Base-by-base conservation (phyloP, 2,329 filamentous ascomycete species). In the Paraphoma sp. region DNA sequence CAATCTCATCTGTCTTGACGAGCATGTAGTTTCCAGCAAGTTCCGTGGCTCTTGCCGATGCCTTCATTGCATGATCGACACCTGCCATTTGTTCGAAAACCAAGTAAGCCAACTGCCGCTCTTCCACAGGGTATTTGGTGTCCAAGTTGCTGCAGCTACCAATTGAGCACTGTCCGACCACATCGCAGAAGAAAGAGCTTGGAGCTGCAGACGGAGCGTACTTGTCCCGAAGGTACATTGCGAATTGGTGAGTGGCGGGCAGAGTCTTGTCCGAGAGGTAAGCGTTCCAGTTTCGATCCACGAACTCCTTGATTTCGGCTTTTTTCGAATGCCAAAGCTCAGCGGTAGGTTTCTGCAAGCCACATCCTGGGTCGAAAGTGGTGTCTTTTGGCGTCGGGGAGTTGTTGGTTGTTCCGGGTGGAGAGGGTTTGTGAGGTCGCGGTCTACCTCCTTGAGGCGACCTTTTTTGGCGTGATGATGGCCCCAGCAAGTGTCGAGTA, bases 71-170 rank as follows among this genome's bases (percentile, higher is more conserved):
- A 36, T 54, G 47, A n/a, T 54, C 38, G 2, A 55, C 4, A 2
- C 55, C 47, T 18, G 38, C 23, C 1, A 58, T 44, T 16, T 54
- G 52, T 16, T 58, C 55, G 40, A 58, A 58, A 2, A 58, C 30
- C 14, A 30, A 53, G 23, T 48, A 51, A 17, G 47, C 47, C 51
- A 51, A 54, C 30, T 58, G 51, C 12, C n/a, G 46, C 3, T 51
- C 51, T 6, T 58, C 29, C 14, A 9, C 8, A 17, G 55, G 30
- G 4, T 48, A 33, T 4, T 51, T 28, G 1, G 36, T 12, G 7
- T 45, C 41, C 14, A 55, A 16, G 17, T 46, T 11, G 18, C 14
- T 14, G 10, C 47, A 55, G 8, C 29, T 44, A 14, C 45, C 31
- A 7, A 49, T 48, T 11, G 30, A 31, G 29, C 50, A 54, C 10